Base-by-base conservation (phyloP, 2,329 filamentous ascomycete genomes). In the Penicillium digitatum region DNA sequence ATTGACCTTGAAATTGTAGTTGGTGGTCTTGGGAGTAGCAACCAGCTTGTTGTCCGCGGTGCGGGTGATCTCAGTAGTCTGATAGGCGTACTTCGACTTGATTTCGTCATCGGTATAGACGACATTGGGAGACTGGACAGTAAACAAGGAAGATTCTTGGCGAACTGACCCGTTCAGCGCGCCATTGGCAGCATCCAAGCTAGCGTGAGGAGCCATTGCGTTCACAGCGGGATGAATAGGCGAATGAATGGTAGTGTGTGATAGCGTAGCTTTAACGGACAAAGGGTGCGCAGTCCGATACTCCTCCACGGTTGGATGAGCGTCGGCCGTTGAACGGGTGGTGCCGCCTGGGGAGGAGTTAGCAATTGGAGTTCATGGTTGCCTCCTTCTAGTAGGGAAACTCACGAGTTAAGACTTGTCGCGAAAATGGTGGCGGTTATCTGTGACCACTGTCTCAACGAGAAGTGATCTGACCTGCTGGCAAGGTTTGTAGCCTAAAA, bases 1-100 rank as follows among this genome's bases (percentile, higher is more conserved):
- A 73, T 96, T 88, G 70, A 94, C 89, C 83, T 96, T 95, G 88
- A 99, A 97, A 81, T 96, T 88, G 76, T 97, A 99, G 65, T 87
- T 79, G 60, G 89, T 94, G 78, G 95, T 88, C 76, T 89, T 89
- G 69, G 94, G 94, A 59, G 84, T 87, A 58, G 91, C 94, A 57
- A 92, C 83, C 74, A 87, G 87, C 76, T 88, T 88, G 73, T 91
- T 92, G 66, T 87, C 80, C 65, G 81, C 81, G 68, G 83, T 82
- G 70, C 84, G 82, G 64, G 83, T 82, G 69, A 99, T 87, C 66
- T 85, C 84, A 55, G 94, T 97, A 69, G 94, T 97, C 74, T 92
- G 90, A 79, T 99, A 99, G 65, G 88, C 90, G 80, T 97, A 99
- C 79, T 89, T 92, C 78, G 89, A 95, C 73, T 83, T 87, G 81